Evolutionary conservation across 208 protist genomes (phyloP), one percentile per base, ranked within the genome.

Genomic region (Herpetomonas samuelpessoai): DNA sequence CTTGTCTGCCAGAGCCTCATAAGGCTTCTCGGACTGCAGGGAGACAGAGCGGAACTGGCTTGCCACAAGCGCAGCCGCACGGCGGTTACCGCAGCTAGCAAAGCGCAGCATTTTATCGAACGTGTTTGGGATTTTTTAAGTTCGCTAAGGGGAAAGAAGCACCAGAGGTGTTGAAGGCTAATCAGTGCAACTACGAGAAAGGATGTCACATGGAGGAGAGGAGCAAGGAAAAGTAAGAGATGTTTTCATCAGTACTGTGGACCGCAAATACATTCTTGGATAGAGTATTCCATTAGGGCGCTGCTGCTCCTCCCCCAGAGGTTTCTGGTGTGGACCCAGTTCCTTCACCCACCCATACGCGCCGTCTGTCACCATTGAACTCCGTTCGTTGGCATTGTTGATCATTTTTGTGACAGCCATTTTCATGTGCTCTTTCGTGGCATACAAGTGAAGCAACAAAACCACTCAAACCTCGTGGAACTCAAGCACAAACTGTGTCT

Each of bases 11-110:
- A 93, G 77, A n/a, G 64, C 81, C 19, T 65, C 79, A 53, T 69
- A 93, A 7, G 90, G 84, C 74, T 92, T 93, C 70, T 96, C 86
- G n/a, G 85, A 86, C 63, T 92, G 86, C 29, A 96, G 71, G 16
- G 76, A 81, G 24, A 61, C 73, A 31, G 38, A 67, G 25, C 70
- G 65, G 25, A 57, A 68, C 83, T 77, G 71, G 48, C 69, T 63
- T 35, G 50, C 65, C 39, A 69, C 39, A 16, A 58, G 50, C 2
- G 58, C 49, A 14, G 30, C 68, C 31, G 26, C 35, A 21, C 45
- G 52, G 39, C 61, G 44, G 21, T 61, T 65, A 48, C 44, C 61
- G 26, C 55, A 75, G 44, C n/a, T 68, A 47, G 62, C 30, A 22
- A 68, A 68, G 46, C 69, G 65, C 21, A 76, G 70, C 74, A 81